phyloP scores from a whole-genome alignment of 306 rosid genomes.

The Glycine tomentella region DNA sequence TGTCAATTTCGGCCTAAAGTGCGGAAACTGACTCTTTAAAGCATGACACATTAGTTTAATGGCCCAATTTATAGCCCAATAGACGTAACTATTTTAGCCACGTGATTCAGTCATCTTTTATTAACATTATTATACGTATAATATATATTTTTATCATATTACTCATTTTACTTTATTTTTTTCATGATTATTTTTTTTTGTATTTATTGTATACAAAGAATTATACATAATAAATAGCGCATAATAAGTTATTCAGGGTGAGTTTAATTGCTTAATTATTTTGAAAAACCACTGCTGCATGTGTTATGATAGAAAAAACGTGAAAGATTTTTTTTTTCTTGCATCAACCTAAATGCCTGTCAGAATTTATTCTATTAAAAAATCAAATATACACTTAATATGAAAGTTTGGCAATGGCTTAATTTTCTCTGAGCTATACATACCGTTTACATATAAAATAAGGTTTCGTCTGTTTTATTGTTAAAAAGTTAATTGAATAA shows the following conservation, averaged over 20 bases:
- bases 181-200: background rate
- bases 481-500: too few species aligned
- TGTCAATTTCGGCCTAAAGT: constrained; percentile 30
- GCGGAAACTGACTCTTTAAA: constrained; percentile 43
- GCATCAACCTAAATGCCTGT: background rate
- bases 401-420: background rate
- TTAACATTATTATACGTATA: background rate
- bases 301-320: background rate
- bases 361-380: background rate
- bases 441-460: too few species aligned
- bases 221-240: too few species aligned
- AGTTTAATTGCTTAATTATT: background rate
- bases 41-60: constrained; percentile 3
- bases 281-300: background rate
- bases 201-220: background rate
- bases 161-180: background rate
- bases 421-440: too few species aligned
- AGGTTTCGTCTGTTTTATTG: too few species aligned
- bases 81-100: background rate
- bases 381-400: too few species aligned
- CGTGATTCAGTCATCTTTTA: background rate
- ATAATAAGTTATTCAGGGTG: background rate
- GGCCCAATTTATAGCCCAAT: constrained; percentile 41
- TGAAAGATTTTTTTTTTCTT: background rate
- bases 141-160: background rate